phyloP scores from a whole-genome alignment of 75 land plant genomes.

The Selaginella moellendorffii region DNA sequence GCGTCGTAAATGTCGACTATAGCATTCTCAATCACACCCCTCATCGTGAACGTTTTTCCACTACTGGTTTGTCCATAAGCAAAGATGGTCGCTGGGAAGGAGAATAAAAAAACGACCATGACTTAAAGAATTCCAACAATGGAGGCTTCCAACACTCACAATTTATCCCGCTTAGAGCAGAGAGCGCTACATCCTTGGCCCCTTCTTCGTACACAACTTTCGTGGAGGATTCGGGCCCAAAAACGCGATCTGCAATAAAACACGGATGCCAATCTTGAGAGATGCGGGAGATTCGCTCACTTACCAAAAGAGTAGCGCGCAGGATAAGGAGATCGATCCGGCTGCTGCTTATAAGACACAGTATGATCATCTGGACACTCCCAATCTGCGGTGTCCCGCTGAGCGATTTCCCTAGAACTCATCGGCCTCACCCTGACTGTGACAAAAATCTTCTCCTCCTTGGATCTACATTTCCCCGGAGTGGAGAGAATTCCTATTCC shows the following conservation, averaged over 20 bases:
- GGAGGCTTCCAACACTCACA: too few species aligned
- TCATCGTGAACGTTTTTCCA: constrained; percentile 94
- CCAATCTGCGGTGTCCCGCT: constrained; percentile 58
- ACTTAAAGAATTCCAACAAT: too few species aligned
- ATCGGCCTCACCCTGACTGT: constrained; percentile 87
- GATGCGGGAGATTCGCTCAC: constrained; percentile 9
- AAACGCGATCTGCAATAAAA: constrained; percentile 57
- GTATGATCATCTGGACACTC: constrained; percentile 71
- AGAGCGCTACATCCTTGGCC: constrained; percentile 81
- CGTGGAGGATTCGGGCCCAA: constrained; percentile 48
- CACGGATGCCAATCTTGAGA: not conserved
- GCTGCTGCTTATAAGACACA: constrained; percentile 41
- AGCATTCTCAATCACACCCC: constrained; percentile 70
- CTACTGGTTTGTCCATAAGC: constrained; percentile 99
- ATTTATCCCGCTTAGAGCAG: constrained; percentile 79
- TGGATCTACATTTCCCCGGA: not conserved
- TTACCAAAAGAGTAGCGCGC: constrained; percentile 78
- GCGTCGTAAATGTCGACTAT: constrained; percentile 61
- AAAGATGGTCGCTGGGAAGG: constrained; percentile 91
- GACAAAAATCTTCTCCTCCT: constrained; percentile 63
- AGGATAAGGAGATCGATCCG: constrained; percentile 54
- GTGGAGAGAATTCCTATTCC: not conserved
- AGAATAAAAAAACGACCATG: constrained; percentile 9
- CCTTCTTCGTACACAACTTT: constrained; percentile 75
- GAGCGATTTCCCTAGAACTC: constrained; percentile 53